These are phyloP conservation scores for Cladophialophora immunda DNA, from an alignment of 2,329 filamentous ascomycete genomes.

Conservation along the genomic window DNA sequence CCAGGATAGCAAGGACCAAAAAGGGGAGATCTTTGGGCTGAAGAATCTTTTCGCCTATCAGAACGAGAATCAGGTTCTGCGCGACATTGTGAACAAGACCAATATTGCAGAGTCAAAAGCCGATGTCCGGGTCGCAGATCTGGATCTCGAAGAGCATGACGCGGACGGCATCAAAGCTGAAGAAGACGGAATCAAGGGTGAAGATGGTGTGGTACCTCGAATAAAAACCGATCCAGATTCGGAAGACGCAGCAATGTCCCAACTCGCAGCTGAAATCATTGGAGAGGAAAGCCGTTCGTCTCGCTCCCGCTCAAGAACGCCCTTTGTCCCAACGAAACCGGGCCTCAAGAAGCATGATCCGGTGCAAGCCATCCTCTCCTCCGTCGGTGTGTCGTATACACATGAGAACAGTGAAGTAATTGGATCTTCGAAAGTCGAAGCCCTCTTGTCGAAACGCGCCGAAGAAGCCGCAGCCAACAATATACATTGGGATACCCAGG, in stretches of 20 bases:
- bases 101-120: conserved; percentile 93
- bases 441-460: conserved; percentile 79
- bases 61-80: conserved; percentile 74
- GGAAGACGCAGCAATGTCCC: conserved; percentile 74
- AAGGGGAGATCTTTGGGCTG: conserved; percentile 93
- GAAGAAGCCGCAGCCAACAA: conserved; percentile 53
- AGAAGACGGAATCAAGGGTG: conserved; percentile 35
- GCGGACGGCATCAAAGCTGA: conserved; percentile 58
- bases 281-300: conserved; percentile 53
- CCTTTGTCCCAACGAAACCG: conserved; percentile 44
- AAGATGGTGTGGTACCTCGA: conserved; percentile 37
- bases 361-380: conserved; percentile 85
- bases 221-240: conserved; percentile 48
- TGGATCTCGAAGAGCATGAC: conserved; percentile 72
- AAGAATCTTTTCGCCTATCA: conserved; percentile 86
- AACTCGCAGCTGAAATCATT: conserved; percentile 72
- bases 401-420: conserved; percentile 97
- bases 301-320: conserved; percentile 56
- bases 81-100: conserved; percentile 98
- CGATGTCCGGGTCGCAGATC: conserved; percentile 79
- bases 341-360: conserved; percentile 67
- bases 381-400: conserved; percentile 90
- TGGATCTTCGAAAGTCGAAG: conserved; percentile 90
- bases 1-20: conserved; percentile 80
- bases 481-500: conserved; percentile 26